Evolutionary conservation across 164 flowering plant species (phyloP), one percentile per base, ranked within the genome.

Genomic region (Taxillus chinensis): DNA sequence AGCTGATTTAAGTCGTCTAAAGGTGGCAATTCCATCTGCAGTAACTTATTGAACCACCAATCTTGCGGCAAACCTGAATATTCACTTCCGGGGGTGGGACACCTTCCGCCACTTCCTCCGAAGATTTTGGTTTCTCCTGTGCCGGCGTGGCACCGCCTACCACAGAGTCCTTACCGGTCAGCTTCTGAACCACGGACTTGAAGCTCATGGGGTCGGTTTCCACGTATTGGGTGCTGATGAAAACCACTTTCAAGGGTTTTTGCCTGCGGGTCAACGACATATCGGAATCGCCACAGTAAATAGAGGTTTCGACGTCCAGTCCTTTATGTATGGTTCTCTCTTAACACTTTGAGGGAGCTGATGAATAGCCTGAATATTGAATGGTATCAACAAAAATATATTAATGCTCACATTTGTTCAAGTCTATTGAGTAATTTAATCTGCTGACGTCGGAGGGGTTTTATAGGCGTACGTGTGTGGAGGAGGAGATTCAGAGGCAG

Each of bases 181-280:
- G 82, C 56, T 70, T 76, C 66, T 87, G 90, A 41, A 87, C 95
- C 3, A 85, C 84, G 2, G 86, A 74, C 64, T 82, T 85, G 79
- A 87, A 87, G 75, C 68, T 82, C 56, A 1, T 39, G 2, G 79
- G 65, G 55, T 85, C 89, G 0, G 87, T 79, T 57, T 77, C 62
- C 0, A 85, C 78, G 62, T 74, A 79, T 57, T 66, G 76, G 3
- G 88, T 82, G 39, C 67, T 60, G 46, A 87, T 81, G 3, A 82
- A 49, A 55, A 73, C 80, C 15, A 87, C 78, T 63, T 71, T 79
- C 67, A 77, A 62, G 1, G 75, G 64, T 9, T 68, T 59, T 42
- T 46, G 41, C 17, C 17, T 6, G 38, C 45, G 13, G 13, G 9
- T 48, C 12, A 14, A 8, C 51, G 51, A 48, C 51, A 48, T n/a